Evolutionary conservation across 208 protist genomes (phyloP).

Genomic region (Lotmaria passim): DNA sequence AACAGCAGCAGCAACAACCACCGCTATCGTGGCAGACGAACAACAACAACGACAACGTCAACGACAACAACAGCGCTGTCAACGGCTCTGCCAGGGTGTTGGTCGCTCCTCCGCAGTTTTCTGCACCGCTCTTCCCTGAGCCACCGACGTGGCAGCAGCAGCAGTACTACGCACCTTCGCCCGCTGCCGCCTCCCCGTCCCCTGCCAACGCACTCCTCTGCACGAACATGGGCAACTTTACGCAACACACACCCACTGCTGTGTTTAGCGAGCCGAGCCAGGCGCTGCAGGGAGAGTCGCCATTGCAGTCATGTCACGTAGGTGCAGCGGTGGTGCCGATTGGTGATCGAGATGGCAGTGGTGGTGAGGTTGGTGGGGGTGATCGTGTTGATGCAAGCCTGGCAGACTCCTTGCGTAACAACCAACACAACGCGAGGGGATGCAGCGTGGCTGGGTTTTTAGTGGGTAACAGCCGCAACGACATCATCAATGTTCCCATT

Average conservation of each 20-base stretch:
- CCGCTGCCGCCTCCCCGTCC: neutral
- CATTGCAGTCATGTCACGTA: neutral
- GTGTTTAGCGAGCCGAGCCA: neutral
- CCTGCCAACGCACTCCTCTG: neutral
- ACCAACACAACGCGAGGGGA: too few relatives aligned
- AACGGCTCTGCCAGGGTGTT: neutral
- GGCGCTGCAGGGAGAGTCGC: neutral
- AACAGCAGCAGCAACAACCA: neutral
- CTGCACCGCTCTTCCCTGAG: constrained; percentile 45
- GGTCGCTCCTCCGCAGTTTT: constrained; percentile 24
- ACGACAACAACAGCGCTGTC: neutral
- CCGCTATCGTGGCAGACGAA: too few relatives aligned
- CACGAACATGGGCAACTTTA: constrained; percentile 1
- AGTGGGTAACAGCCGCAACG: neutral
- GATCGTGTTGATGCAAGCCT: constrained; percentile 9
- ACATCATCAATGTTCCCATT: neutral
- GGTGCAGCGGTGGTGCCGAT: neutral
- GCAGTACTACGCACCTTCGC: neutral
- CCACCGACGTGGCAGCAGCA: constrained; percentile 34
- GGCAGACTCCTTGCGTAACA: too few relatives aligned
- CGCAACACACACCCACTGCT: neutral
- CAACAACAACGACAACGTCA: too few relatives aligned
- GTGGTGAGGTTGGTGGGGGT: too few relatives aligned
- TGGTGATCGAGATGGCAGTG: too few relatives aligned
- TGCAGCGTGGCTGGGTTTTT: constrained; percentile 16